Evolutionary conservation across 2,329 filamentous ascomycete genomes (phyloP), one percentile per base, ranked within the genome.

Genomic region (Xylaria sp.): DNA sequence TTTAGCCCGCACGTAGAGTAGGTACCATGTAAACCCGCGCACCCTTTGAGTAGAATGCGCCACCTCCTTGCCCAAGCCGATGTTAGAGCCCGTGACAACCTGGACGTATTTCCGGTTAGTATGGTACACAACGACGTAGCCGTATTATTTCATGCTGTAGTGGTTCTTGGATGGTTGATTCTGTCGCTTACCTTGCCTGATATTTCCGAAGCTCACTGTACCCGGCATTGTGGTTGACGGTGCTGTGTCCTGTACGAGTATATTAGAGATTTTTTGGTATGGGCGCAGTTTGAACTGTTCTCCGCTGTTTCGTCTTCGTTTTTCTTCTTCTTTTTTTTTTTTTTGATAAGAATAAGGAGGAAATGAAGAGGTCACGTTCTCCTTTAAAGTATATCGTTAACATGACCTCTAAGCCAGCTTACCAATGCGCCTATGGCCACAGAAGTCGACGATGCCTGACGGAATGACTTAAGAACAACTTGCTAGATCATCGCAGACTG

Each of bases 81-180:
- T 39, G 12, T 68, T 70, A 2, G 68, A 50, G 41, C 65, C 63
- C 15, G 66, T 57, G 32, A 48, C 55, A n/a, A 66, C 60, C 63
- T 67, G 20, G 30, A 1, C 7, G 28, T 25, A 36, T 32, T 30
- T 39, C 45, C 23, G 20, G 45, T 48, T 48, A 48, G 45, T 1
- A 28, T 28, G 3, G 50, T n/a, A 12, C 18, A 34, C 9, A 5
- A 36, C 25, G 13, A 52, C 6, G 32, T 36, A 20, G 10, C n/a
- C 20, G 2, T 20, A 30, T 23, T 1, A 4, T 12, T 13, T 12
- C n/a, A 23, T 48, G 10, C 39, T 58, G 8, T 25, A 48, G 46
- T 15, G 9, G 30, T 15, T 45, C 55, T 41, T 15, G 15, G 13
- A 12, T 23, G 23, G 34, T 9, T 15, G 25, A 12, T 18, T 43